phyloP scores from a whole-genome alignment of 78 protist species.

The Dictyostelium firmibasis region DNA sequence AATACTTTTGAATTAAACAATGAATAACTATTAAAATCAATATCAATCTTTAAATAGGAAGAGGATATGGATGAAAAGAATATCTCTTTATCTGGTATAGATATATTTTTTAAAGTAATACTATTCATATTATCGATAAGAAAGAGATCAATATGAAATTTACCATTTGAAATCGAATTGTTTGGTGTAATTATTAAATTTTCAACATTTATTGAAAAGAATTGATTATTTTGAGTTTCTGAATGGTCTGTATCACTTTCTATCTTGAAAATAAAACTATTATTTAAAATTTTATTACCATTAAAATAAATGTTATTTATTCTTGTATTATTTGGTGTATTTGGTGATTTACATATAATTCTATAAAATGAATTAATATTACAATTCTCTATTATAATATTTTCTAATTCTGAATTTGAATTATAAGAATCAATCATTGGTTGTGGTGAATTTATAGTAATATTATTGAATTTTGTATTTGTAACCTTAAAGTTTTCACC shows the following conservation, averaged over 20 bases:
- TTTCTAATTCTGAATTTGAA: not conserved
- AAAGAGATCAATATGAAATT: too few relatives aligned
- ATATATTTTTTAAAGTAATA: not conserved
- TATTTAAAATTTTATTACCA: too few relatives aligned
- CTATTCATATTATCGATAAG: not conserved
- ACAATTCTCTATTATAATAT: not conserved
- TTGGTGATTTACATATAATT: too few relatives aligned
- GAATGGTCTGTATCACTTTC: too few relatives aligned
- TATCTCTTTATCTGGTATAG: not conserved
- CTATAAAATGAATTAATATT: too few relatives aligned
- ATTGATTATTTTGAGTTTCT: not conserved
- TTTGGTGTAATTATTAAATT: not conserved
- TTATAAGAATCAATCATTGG: too few relatives aligned
- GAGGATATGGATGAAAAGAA: not conserved
- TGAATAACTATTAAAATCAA: not conserved
- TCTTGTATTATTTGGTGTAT: not conserved
- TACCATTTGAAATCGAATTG: not conserved
- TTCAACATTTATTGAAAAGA: not conserved
- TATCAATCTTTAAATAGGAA: not conserved
- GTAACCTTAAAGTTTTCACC: not conserved
- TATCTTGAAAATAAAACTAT: too few relatives aligned
- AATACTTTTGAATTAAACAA: not conserved
- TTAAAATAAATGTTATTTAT: too few relatives aligned
- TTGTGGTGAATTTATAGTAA: not conserved
- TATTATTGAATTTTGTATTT: not conserved